phyloP scores from a whole-genome alignment of 768 basidiomycete genomes.

The Tricholoma sp. region DNA sequence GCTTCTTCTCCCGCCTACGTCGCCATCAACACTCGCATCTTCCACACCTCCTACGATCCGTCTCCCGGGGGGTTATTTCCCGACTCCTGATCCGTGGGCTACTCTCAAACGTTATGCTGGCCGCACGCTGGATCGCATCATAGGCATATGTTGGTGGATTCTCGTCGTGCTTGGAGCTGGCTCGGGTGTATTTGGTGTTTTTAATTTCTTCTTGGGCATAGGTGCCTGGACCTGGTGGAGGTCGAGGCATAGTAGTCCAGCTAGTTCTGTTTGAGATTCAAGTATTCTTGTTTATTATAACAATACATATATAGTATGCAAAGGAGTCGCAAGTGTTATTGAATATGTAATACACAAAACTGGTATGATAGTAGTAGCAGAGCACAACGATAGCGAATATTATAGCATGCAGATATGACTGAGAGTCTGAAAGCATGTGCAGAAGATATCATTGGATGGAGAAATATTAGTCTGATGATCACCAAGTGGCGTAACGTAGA shows the following conservation, averaged over 20 bases:
- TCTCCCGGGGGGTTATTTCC: conserved; percentile 47
- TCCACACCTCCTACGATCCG: conserved; percentile 38
- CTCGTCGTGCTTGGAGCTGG: conserved; percentile 75
- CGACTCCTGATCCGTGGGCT: conserved; percentile 49
- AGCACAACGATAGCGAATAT: background rate
- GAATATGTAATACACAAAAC: background rate
- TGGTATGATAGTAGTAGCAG: background rate
- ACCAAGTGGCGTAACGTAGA: background rate
- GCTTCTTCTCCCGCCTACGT: conserved; percentile 57
- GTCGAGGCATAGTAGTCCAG: conserved; percentile 11
- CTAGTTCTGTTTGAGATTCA: background rate
- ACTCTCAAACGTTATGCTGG: conserved; percentile 60
- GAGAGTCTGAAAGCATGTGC: background rate
- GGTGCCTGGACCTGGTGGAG: conserved; percentile 62
- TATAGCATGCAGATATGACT: too few species aligned
- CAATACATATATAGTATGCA: background rate
- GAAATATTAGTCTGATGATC: background rate
- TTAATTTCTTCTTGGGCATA: conserved; percentile 67
- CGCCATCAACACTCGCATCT: conserved; percentile 21
- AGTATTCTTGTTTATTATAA: background rate
- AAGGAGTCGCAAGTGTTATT: background rate
- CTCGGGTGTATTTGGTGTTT: conserved; percentile 59
- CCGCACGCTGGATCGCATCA: conserved; percentile 58
- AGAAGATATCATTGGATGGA: background rate
- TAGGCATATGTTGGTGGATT: conserved; percentile 80